Percentiles rank a stretch among this genome's conserved stretches.
Evolutionary conservation across 495 filamentous ascomycete species (phyloP).

Genomic region (Penicillium malachiteum): DNA sequence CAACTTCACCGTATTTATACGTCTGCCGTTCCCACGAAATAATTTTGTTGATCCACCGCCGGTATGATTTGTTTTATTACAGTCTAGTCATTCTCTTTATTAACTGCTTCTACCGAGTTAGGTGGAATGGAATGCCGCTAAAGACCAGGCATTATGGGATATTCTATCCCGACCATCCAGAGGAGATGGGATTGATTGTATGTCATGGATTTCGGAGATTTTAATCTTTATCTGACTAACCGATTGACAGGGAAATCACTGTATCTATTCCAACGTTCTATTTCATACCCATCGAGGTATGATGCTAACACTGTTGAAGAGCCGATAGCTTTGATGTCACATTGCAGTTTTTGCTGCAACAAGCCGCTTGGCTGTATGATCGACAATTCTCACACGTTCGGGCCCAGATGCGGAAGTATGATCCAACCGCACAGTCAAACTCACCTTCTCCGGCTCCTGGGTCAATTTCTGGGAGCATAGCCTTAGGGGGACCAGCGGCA

Average conservation of each 20-base stretch:
- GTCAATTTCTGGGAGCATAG: conserved; percentile 48
- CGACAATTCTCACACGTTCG: conserved; percentile 83
- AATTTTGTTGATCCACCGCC: conserved; percentile 88
- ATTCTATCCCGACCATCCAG: conserved; percentile 74
- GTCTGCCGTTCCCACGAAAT: conserved; percentile 81
- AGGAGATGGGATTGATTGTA: conserved; percentile 81
- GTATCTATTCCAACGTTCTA: conserved; percentile 43
- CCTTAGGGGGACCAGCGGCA: conserved; percentile 55
- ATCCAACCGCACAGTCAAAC: conserved; percentile 43
- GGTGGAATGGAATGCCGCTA: conserved; percentile 72
- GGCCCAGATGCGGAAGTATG: conserved; percentile 83
- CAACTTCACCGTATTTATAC: conserved; percentile 75
- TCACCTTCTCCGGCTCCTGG: conserved; percentile 49
- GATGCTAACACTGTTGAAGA: conserved; percentile 34
- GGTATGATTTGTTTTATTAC: conserved; percentile 43
- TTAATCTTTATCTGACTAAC: neutral
- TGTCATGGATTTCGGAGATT: conserved; percentile 14
- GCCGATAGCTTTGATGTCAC: conserved; percentile 69
- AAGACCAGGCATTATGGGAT: conserved; percentile 89
- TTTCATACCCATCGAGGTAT: neutral
- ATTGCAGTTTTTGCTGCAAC: conserved; percentile 84
- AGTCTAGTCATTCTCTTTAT: neutral
- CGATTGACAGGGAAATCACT: conserved; percentile 67
- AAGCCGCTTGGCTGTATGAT: conserved; percentile 94
- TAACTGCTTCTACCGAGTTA: conserved; percentile 35